Percentiles rank a stretch among this genome's conserved stretches.
These are phyloP conservation scores for Aureobasidium pullulans DNA, from an alignment of 2,329 filamentous ascomycete species.

Conservation along the genomic window DNA sequence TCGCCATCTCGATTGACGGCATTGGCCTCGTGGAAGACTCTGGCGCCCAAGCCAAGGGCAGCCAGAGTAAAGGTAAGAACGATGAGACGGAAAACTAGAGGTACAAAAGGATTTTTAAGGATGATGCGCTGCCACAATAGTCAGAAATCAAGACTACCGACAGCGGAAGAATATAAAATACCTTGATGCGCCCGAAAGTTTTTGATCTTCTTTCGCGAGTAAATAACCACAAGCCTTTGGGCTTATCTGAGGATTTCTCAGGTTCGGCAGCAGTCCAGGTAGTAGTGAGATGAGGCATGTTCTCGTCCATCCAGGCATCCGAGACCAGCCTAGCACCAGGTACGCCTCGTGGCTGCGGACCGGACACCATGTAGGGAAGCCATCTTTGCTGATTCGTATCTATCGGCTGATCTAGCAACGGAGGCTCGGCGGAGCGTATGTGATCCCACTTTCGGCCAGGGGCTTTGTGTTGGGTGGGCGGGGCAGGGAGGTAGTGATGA, in stretches of 20 bases:
- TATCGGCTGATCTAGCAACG: conserved; percentile 27
- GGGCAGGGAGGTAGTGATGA: conserved; percentile 18
- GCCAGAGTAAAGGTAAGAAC: conserved; percentile 77
- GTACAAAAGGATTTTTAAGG: conserved; percentile 76
- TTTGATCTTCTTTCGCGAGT: conserved; percentile 41
- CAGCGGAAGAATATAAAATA: conserved; percentile 7
- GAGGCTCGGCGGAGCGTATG: conserved; percentile 27
- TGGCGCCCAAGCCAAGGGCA: conserved; percentile 69
- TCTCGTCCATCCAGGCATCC: conserved; percentile 42
- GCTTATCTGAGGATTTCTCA: conserved; percentile 41
- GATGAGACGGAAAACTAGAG: conserved; percentile 71
- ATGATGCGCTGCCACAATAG: conserved; percentile 45
- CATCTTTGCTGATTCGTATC: conserved; percentile 28
- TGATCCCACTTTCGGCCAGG: conserved; percentile 30
- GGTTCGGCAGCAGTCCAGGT: conserved; percentile 50
- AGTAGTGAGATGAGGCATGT: conserved; percentile 39
- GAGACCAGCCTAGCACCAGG: conserved; percentile 30
- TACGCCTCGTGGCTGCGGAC: conserved; percentile 26
- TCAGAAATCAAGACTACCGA: conserved; percentile 11
- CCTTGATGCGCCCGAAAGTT: conserved; percentile 54
- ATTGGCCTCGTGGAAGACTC: conserved; percentile 53
- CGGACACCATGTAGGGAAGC: conserved; percentile 30
- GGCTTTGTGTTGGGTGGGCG: conserved; percentile 25
- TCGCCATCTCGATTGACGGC: conserved; percentile 28
- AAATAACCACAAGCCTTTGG: conserved; percentile 43